Evolutionary conservation across 352 stramenopile species (phyloP), one percentile per base, ranked within the genome.

Genomic region (Phytopythium sindhum): DNA sequence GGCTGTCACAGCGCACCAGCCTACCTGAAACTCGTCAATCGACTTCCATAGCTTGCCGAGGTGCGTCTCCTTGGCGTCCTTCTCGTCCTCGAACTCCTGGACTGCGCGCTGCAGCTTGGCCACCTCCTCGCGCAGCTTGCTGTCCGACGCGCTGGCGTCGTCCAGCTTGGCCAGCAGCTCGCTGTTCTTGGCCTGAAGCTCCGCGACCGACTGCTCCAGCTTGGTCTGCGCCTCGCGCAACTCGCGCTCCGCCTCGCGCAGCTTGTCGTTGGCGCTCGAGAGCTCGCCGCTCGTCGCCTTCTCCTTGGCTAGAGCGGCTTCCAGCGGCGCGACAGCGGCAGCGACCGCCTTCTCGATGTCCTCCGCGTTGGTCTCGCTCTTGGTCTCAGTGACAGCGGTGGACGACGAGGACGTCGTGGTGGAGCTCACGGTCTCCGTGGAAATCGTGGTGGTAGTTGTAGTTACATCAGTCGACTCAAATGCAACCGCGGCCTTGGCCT

Each of bases 21-120:
- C 21, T 51, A 71, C 65, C 65, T 72, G 77, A 28, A 84, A 66
- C 42, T 81, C 75, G 53, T 84, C 77, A 29, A 82, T 81, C 37
- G 68, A 75, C 63, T 81, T 84, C 75, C 73, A 79, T 11, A 86
- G 66, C 65, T 82, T 81, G 33, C 73, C 73, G 23, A 86, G 69
- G 37, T 81, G 75, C 51, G 73, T 81, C 65, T 86, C 74, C 53
- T 72, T 69, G 5, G 73, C 64, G 44, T 80, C 74, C 39, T 80
- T 71, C 24, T 77, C 71, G 9, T 73, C 67, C 58, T 81, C 66
- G 14, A 79, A 72, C 31, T 69, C 50, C 19, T 64, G 55, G 28
- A 84, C 54, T 37, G 63, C 29, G 50, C 64, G 60, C 55, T 80
- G 67, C 24, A 71, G 51, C 53, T 81, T 75, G 9, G 66, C 35